These are phyloP conservation scores for Corniculantispora saksenae DNA, from an alignment of 2,329 filamentous ascomycete species.

Conservation along the genomic window DNA sequence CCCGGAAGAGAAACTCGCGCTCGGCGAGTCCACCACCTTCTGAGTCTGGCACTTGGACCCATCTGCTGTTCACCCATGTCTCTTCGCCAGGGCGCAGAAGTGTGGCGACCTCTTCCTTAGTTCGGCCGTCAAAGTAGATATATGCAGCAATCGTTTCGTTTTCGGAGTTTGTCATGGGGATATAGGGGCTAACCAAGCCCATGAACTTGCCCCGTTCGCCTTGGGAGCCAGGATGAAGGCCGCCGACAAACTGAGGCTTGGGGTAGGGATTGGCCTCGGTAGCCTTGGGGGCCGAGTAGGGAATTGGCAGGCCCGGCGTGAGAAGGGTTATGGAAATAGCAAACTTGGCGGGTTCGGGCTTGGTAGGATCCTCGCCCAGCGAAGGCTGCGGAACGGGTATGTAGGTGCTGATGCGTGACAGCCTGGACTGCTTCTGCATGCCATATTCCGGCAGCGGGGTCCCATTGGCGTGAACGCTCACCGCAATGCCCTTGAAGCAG, in stretches of 20 bases:
- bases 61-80: conserved; percentile 98
- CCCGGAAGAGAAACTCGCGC: conserved; percentile 93
- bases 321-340: conserved; percentile 97
- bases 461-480: conserved; percentile 85
- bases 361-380: conserved; percentile 61
- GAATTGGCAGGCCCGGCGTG: conserved; percentile 83
- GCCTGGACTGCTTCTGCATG: conserved; percentile 88
- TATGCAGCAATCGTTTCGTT: conserved; percentile 98
- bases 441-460: conserved; percentile 89
- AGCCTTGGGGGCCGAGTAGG: conserved; percentile 86
- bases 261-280: conserved; percentile 76
- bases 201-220: conserved; percentile 49
- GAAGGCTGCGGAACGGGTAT: conserved; percentile 92
- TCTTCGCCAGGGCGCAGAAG: conserved; percentile 89
- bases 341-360: conserved; percentile 91
- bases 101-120: conserved; percentile 96
- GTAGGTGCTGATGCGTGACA: conserved; percentile 93
- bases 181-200: conserved; percentile 76
- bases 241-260: conserved; percentile 77
- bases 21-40: conserved; percentile 95
- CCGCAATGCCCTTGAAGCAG: conserved; percentile 98
- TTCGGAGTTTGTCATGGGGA: conserved; percentile 85
- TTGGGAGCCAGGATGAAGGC: conserved; percentile 56
- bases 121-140: conserved; percentile 95
- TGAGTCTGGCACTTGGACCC: conserved; percentile 89